phyloP scores from a whole-genome alignment of 495 filamentous ascomycete genomes.

The Pseudevernia furfuracea region DNA sequence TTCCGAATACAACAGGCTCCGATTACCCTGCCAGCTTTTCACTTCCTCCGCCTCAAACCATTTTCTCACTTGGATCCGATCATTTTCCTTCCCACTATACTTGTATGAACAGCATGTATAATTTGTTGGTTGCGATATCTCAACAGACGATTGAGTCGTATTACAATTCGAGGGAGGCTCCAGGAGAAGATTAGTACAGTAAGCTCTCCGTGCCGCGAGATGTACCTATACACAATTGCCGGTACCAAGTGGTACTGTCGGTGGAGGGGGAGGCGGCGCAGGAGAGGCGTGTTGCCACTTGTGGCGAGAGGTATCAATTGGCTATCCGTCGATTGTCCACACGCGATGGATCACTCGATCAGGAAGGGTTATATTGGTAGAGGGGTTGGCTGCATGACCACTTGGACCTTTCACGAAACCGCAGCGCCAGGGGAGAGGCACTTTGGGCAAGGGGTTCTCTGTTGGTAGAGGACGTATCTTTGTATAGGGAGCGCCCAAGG shows the following conservation, averaged over 20 bases:
- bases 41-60: slow-evolving; percentile 7
- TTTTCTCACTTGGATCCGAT: slow-evolving; percentile 4
- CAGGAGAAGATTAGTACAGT: slow-evolving; percentile 8
- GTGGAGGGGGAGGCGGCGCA: slow-evolving; percentile 13
- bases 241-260: neutral
- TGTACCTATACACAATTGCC: neutral
- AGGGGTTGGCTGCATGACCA: slow-evolving; percentile 12
- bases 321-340: slow-evolving; percentile 3
- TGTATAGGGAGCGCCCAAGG: neutral
- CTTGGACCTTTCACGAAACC: slow-evolving; percentile 11
- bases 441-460: neutral
- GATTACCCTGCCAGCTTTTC: slow-evolving; percentile 4
- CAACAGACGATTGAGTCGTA: neutral
- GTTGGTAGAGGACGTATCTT: neutral
- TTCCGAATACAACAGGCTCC: neutral
- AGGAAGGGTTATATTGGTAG: slow-evolving; percentile 5
- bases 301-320: slow-evolving; percentile 9
- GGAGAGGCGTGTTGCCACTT: slow-evolving; percentile 3
- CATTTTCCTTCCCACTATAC: slow-evolving; percentile 1
- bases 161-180: neutral
- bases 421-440: slow-evolving; percentile 1
- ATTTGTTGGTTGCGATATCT: neutral
- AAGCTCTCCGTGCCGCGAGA: slow-evolving; percentile 14
- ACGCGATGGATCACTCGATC: slow-evolving; percentile 7
- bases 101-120: neutral